Conservation (phyloP, 495 filamentous ascomycete species). For the Podospora anserina region DNA sequence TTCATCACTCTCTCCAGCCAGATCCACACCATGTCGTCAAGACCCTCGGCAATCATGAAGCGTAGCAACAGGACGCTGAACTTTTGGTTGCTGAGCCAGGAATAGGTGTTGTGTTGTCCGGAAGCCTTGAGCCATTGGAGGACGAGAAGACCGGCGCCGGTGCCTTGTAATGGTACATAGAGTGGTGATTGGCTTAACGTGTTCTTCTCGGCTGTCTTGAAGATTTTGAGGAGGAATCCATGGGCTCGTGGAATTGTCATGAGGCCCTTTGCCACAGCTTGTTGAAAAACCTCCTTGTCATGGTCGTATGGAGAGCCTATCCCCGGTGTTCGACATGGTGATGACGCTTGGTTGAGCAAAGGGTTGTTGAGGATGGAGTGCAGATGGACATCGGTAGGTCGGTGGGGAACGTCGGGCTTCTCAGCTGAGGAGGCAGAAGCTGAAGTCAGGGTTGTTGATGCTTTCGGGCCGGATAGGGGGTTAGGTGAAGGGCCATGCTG, state of each 20-base stretch:
- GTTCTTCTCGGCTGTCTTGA: slow-evolving; percentile 30
- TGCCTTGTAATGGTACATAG: slow-evolving; percentile 33
- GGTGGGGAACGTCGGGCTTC: slow-evolving; percentile 12
- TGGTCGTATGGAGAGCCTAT: background rate
- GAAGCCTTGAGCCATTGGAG: slow-evolving; percentile 52
- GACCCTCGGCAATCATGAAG: slow-evolving; percentile 52
- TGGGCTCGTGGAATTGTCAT: slow-evolving; percentile 43
- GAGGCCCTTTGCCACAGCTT: slow-evolving; percentile 41
- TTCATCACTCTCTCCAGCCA: slow-evolving; percentile 41
- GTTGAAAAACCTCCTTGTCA: slow-evolving; percentile 37
- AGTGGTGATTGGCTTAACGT: slow-evolving; percentile 26
- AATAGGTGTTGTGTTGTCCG: slow-evolving; percentile 37
- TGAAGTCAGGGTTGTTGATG: slow-evolving; percentile 7
- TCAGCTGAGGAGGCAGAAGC: slow-evolving; percentile 4
- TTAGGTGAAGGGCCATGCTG: slow-evolving; percentile 51
- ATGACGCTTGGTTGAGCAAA: slow-evolving; percentile 43
- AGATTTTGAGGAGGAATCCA: slow-evolving; percentile 37
- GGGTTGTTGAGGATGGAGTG: slow-evolving; percentile 68
- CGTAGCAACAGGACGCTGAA: slow-evolving; percentile 39
- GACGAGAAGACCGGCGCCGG: slow-evolving; percentile 43
- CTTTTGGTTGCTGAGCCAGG: slow-evolving; percentile 32
- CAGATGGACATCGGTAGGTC: slow-evolving; percentile 55
- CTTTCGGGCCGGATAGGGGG: background rate
- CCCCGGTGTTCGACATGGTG: background rate
- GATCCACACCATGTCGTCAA: slow-evolving; percentile 40